Evolutionary conservation across 2,329 filamentous ascomycete genomes (phyloP).

Genomic region (Endothia cerciana): DNA sequence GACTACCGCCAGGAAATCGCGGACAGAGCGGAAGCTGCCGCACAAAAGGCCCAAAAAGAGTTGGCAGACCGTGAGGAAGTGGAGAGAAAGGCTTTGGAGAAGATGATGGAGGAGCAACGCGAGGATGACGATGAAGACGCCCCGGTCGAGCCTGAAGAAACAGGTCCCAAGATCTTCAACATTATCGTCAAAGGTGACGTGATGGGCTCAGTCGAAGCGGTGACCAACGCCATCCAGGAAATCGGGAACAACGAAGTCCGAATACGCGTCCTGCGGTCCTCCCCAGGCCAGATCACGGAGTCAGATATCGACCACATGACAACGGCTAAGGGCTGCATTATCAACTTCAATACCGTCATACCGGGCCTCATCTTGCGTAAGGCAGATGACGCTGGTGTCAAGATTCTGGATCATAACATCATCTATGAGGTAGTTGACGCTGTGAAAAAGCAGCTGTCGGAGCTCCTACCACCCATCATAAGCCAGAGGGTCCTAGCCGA

Average conservation of each 20-base stretch:
- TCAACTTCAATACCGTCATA: constrained; percentile 83
- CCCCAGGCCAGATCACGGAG: constrained; percentile 78
- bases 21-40: constrained; percentile 75
- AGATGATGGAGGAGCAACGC: constrained; percentile 40
- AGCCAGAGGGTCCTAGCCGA: constrained; percentile 79
- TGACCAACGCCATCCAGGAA: constrained; percentile 74
- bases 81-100: constrained; percentile 44
- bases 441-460: constrained; percentile 68
- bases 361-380: constrained; percentile 69
- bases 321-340: constrained; percentile 72
- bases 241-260: constrained; percentile 85
- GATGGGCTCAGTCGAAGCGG: constrained; percentile 89
- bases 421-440: constrained; percentile 82
- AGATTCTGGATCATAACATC: constrained; percentile 82
- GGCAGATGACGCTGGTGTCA: constrained; percentile 73
- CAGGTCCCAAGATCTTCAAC: constrained; percentile 62
- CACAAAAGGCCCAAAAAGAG: constrained; percentile 76
- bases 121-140: constrained; percentile 42
- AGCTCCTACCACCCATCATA: constrained; percentile 68
- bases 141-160: constrained; percentile 37
- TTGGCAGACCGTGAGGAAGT: constrained; percentile 63
- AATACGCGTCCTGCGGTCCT: constrained; percentile 75
- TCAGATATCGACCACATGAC: constrained; percentile 89
- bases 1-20: constrained; percentile 74
- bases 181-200: constrained; percentile 94